phyloP scores from a whole-genome alignment of 2,329 filamentous ascomycete genomes.

The Ascochyta viciae-villosae region DNA sequence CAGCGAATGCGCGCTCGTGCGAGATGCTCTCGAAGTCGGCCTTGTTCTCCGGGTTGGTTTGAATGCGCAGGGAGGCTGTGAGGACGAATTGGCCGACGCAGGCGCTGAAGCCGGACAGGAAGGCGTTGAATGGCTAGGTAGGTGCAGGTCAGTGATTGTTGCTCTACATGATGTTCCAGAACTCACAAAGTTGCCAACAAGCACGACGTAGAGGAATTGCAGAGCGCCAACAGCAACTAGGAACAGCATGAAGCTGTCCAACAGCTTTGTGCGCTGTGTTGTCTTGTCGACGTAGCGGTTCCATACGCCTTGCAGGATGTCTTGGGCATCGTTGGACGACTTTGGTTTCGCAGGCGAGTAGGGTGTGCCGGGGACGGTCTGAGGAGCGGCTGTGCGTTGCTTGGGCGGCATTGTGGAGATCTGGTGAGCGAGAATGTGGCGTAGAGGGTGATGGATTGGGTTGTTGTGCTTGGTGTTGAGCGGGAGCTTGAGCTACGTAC shows the following conservation, averaged over 20 bases:
- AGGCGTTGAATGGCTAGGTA: conserved; percentile 96
- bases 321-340: conserved; percentile 50
- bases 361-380: conserved; percentile 25
- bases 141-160: conserved; percentile 6
- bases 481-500: conserved; percentile 20
- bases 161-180: background rate
- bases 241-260: conserved; percentile 91
- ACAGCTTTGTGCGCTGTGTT: conserved; percentile 87
- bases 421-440: conserved; percentile 2
- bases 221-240: conserved; percentile 83
- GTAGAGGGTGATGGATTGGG: conserved; percentile 9
- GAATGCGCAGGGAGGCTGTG: conserved; percentile 87
- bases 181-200: conserved; percentile 94
- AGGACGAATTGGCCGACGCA: conserved; percentile 98
- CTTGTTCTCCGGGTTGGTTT: conserved; percentile 86
- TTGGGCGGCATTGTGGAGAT: conserved; percentile 42
- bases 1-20: conserved; percentile 90
- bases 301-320: conserved; percentile 75
- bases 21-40: conserved; percentile 77
- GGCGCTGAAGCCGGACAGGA: conserved; percentile 91
- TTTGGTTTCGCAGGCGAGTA: conserved; percentile 34
- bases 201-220: conserved; percentile 91
- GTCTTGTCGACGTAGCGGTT: conserved; percentile 81
- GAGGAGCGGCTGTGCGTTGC: conserved; percentile 30
- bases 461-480: conserved; percentile 17